Evolutionary conservation across 2,329 filamentous ascomycete species (phyloP), one percentile per base, ranked within the genome.

Genomic region (Cordyceps fumosorosea): DNA sequence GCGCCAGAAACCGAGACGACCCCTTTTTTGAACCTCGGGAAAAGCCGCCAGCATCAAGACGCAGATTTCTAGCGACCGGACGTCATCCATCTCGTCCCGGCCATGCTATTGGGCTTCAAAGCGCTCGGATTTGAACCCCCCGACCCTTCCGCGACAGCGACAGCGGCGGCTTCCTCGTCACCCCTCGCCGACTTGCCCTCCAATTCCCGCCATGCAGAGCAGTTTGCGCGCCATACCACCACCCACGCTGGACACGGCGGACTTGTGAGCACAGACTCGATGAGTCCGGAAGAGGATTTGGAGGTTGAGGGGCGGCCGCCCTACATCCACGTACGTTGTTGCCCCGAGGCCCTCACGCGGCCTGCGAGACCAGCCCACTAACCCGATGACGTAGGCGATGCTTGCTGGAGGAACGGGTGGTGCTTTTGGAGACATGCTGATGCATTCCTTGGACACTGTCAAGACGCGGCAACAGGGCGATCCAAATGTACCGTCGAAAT

Each of bases 371-470:
- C 44, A 22, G 26, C 4, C 24, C 6, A 42, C 62, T 63, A 61
- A 60, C 53, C 45, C 20, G 24, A 58, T 65, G 60, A 65, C 53
- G 44, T 63, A 96, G 91, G 88, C 90, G 73, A 99, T 98, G 93
- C 82, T 99, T 71, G 95, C 95, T 40, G 95, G 95, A 71, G 95
- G 93, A 64, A 80, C 96, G 59, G 95, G 96, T 71, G 95, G 95
- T 59, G 93, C 90, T 18, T 96, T 89, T 62, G 95, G 96, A 63
- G 95, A 99, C 75, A 89, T 99, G 84, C 80, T 99, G 67, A 99
- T 99, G 95, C 95, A 99, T 78, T 98, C 93, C 52, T 84, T 99
- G 71, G 95, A 99, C 75, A 99, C 95, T 0, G 95, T 99, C 70
- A 99, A 99, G 78, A 99, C 95, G 53, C 86, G 95, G 68, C 96